phyloP scores from a whole-genome alignment of 371 early-diverging fungal genomes.

The Saksenaea vasiformis region DNA sequence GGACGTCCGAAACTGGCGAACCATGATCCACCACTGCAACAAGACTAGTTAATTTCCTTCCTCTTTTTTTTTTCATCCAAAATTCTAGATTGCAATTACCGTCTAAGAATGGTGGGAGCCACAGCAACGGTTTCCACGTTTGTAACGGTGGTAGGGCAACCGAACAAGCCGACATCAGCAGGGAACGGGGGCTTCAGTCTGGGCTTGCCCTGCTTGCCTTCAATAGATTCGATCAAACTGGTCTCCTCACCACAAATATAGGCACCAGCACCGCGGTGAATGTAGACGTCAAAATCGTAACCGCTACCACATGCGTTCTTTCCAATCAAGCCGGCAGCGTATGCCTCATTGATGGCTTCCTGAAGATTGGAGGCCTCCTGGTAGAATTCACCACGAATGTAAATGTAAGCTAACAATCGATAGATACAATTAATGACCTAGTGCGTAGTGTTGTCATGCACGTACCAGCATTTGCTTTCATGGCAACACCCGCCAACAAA shows the following conservation, averaged over 20 bases:
- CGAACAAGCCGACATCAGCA: conserved; percentile 97
- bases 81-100: conserved; percentile 27
- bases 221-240: conserved; percentile 95
- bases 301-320: conserved; percentile 97
- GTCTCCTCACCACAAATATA: conserved; percentile 99
- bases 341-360: conserved; percentile 95
- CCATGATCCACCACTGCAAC: conserved; percentile 83
- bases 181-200: conserved; percentile 99
- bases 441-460: not conserved
- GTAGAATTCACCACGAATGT: conserved; percentile 98
- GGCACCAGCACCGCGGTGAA: conserved; percentile 97
- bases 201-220: conserved; percentile 98
- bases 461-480: conserved; percentile 92
- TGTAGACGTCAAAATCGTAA: conserved; percentile 94
- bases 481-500: conserved; percentile 94
- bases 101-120: conserved; percentile 93
- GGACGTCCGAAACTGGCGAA: conserved; percentile 93
- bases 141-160: conserved; percentile 97
- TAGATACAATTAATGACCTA: not conserved
- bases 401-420: conserved; percentile 79
- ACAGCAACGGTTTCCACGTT: conserved; percentile 98
- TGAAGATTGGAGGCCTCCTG: conserved; percentile 95
- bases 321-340: conserved; percentile 91
- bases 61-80: not conserved
- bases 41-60: not conserved